Evolutionary conservation across 2,329 filamentous ascomycete species (phyloP).

Genomic region (Magnaporthiopsis rhizophila): DNA sequence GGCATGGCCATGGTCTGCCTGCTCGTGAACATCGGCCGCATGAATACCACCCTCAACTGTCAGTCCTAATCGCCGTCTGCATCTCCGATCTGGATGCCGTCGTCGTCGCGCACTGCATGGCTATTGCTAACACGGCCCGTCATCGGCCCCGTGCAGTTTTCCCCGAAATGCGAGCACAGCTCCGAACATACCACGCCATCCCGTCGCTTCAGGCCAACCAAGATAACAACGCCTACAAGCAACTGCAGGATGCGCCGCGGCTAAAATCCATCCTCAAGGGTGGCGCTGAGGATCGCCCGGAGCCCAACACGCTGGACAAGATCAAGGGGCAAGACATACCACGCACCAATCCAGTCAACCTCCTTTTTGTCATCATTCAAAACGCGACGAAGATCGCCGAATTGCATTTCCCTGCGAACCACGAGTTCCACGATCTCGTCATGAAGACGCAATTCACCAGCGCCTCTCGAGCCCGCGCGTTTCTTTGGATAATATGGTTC

Average conservation of each 20-base stretch:
- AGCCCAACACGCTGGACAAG: conserved; percentile 76
- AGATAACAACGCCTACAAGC: conserved; percentile 94
- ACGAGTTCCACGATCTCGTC: conserved; percentile 93
- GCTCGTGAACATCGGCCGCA: conserved; percentile 91
- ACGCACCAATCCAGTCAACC: conserved; percentile 92
- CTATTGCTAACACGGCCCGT: conserved; percentile 12
- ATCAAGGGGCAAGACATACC: conserved; percentile 59
- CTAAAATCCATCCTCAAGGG: conserved; percentile 97
- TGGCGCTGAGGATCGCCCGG: conserved; percentile 79
- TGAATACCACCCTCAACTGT: conserved; percentile 99
- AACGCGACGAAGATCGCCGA: conserved; percentile 89
- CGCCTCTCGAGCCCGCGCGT: conserved; percentile 73
- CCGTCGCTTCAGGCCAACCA: conserved; percentile 92
- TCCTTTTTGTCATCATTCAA: conserved; percentile 90
- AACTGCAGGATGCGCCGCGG: conserved; percentile 90
- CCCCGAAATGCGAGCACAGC: conserved; percentile 95
- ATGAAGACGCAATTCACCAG: conserved; percentile 85
- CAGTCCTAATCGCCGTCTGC: conserved; percentile 25
- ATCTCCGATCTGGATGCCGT: neutral
- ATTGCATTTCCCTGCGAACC: conserved; percentile 74
- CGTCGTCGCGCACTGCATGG: neutral
- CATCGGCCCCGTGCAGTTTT: conserved; percentile 59
- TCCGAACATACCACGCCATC: conserved; percentile 96
- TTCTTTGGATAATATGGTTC: conserved; percentile 98
- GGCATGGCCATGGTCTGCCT: conserved; percentile 99